Evolutionary conservation across 2,329 filamentous ascomycete species (phyloP).

Genomic region (Paecilomyces sp.): DNA sequence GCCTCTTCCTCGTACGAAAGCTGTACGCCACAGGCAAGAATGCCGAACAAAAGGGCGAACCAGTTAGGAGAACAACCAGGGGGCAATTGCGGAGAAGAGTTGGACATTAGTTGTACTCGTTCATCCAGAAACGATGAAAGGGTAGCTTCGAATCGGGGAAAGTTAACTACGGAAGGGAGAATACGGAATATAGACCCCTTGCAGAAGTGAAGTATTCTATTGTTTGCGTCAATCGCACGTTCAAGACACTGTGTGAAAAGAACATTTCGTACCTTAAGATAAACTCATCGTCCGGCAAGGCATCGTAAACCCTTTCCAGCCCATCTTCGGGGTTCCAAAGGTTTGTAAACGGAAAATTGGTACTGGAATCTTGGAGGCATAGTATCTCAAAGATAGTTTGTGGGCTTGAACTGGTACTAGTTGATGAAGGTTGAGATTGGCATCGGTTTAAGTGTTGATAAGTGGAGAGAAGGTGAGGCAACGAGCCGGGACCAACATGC

Average conservation of each 20-base stretch:
- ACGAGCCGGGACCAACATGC: neutral
- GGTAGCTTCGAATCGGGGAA: neutral
- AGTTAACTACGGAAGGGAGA: neutral
- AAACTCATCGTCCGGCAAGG: neutral
- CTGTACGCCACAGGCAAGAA: neutral
- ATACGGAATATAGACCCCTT: neutral
- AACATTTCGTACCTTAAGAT: neutral
- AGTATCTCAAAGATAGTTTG: neutral
- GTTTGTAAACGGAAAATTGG: neutral
- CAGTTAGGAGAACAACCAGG: neutral
- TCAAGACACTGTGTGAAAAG: neutral
- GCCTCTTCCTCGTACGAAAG: neutral
- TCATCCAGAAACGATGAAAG: neutral
- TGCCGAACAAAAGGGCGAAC: neutral
- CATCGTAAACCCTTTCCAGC: neutral
- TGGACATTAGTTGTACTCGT: neutral
- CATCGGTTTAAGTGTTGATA: neutral
- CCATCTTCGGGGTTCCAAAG: neutral
- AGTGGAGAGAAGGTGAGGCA: neutral
- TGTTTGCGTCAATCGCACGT: neutral
- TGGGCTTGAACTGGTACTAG: slow-evolving; percentile 8
- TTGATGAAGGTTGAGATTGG: neutral
- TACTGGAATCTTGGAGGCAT: neutral
- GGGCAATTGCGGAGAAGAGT: neutral
- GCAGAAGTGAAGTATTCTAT: neutral